Conservation (phyloP, 306 rosid genomes). For the Cicer cuneatum region DNA sequence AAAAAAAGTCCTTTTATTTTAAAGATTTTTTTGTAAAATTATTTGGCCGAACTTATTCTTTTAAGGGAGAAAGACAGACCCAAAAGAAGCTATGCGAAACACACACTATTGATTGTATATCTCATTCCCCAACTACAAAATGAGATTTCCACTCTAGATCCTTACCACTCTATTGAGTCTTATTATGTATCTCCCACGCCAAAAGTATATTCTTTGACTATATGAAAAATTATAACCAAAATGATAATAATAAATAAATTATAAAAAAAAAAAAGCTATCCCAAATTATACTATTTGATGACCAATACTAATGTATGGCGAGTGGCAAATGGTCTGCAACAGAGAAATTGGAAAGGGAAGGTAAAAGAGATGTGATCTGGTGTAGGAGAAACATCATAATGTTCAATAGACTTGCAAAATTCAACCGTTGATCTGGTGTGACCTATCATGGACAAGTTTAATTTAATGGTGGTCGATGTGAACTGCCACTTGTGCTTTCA, state of each 20-base stretch:
- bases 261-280: conserved; percentile 42
- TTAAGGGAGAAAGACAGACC: background rate
- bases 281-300: conserved; percentile 46
- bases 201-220: conserved; percentile 24
- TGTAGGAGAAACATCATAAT: too few species aligned
- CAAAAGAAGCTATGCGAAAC: background rate
- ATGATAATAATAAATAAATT: conserved; percentile 15
- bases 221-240: conserved; percentile 17
- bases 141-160: background rate
- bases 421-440: too few species aligned
- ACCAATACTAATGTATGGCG: conserved; percentile 41
- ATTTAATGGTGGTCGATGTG: too few species aligned
- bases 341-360: too few species aligned
- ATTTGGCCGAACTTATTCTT: background rate
- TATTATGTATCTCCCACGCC: background rate
- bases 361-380: too few species aligned
- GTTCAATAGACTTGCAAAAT: too few species aligned
- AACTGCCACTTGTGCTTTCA: conserved; percentile 35
- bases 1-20: too few species aligned
- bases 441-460: too few species aligned
- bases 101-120: too few species aligned
- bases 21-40: too few species aligned
- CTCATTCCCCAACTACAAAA: background rate
- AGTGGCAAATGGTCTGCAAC: too few species aligned
- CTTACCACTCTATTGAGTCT: too few species aligned